Base-by-base conservation (phyloP, 2,329 filamentous ascomycete genomes). In the Venturia oleaginea region DNA sequence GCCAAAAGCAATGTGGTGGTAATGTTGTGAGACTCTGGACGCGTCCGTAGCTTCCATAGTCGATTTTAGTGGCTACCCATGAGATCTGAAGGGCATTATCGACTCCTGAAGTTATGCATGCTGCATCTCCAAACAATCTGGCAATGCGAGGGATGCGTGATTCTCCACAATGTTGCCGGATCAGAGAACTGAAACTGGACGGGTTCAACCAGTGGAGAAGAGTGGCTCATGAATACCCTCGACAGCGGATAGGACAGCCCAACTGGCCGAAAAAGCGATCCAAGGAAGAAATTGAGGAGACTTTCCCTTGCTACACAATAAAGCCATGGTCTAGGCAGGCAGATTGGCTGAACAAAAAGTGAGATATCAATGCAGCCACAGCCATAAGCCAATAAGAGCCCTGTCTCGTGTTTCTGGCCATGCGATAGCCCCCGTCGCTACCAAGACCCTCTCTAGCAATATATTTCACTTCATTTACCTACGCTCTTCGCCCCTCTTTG, bases 21-120 rank as follows among this genome's bases (percentile, higher is more conserved):
- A 22, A 57, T n/a, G 51, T 30, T 57, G 51, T 57, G 51, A 22
- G 51, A 57, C 51, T n/a, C 17, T 11, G 48, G 48, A 30, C 27
- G 48, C 48, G 48, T 55, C 48, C 48, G 48, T 15, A 57, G 51
- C 27, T 15, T 34, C 27, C 6, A 34, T 17, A 34, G 51, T 22
- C 15, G 34, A 13, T 22, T 3, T 5, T 34, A 34, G 51, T 57
- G 51, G 51, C 51, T 24, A n/a, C n/a, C n/a, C n/a, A 57, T 57
- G 2, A n/a, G 17, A 27, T 13, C 48, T 17, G 46, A 22, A 51
- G 46, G 48, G 48, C 48, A 57, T 57, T 34, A 27, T 57, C 51
- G 51, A 34, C 51, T 57, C 51, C 51, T 57, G 51, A 57, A 34
- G 51, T 57, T 13, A 57, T 57, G 51, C 51, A 51, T 57, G 51